Evolutionary conservation across 495 filamentous ascomycete species (phyloP), one percentile per base, ranked within the genome.

Genomic region (Hyaloscypha variabilis): DNA sequence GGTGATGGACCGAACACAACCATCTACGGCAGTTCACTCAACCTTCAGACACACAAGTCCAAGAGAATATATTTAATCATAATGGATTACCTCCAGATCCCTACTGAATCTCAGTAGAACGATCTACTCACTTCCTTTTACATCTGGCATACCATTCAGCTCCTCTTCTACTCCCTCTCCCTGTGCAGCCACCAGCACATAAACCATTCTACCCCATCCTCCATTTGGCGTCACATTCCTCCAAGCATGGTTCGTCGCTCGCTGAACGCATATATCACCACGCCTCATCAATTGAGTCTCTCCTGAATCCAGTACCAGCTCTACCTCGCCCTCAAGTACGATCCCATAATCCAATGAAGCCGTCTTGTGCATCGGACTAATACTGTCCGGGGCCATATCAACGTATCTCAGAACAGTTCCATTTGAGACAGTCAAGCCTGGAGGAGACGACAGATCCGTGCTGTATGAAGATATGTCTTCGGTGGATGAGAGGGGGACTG

Each of bases 291-390:
- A 67, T 57, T 78, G 71, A 62, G 74, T 77, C 71, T 87, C 88
- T 0, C 90, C 83, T 67, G 77, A 71, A 66, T 92, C 90, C 14
- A 93, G 74, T 5, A 84, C 74, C 76, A 87, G 81, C 72, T 85
- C 88, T 14, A 90, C 71, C 70, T 83, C 73, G 0, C 91, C 91
- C 72, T 93, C 90, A 8, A 95, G 62, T 23, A 95, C 84, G 64
- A 93, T 81, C 2, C 90, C 91, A 60, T 90, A 93, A 67, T 95
- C 91, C 5, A 95, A 73, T 23, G 83, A 87, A 69, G 87, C 79
- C 2, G 91, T 92, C 1, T 90, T 83, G 65, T 95, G 91, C 83
- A 94, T 86, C 2, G 57, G 49, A 21, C 28, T 39, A 5, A 56
- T 36, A 4, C 17, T 31, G 28, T 39, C 25, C 1, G 58, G 64